These are phyloP conservation scores for Tagetes erecta DNA, from an alignment of 129 eudicot genomes.

Conservation along the genomic window DNA sequence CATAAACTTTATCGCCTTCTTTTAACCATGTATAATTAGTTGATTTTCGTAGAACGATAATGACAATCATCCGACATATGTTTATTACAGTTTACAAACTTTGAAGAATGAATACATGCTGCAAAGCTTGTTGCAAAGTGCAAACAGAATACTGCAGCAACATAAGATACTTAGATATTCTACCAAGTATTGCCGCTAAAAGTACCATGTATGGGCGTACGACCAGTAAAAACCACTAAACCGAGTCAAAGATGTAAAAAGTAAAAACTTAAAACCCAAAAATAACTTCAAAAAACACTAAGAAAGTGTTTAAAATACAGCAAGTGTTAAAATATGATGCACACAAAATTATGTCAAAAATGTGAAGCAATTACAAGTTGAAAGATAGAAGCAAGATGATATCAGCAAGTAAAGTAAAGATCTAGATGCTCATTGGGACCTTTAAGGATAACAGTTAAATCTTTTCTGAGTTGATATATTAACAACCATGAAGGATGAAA, in stretches of 20 bases:
- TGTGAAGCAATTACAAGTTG: not conserved
- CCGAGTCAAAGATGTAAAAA: not conserved
- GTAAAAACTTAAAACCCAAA: not conserved
- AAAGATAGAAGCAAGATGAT: not conserved
- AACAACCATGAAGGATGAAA: conserved; percentile 21
- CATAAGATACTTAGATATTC: too few species aligned
- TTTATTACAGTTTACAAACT: too few species aligned
- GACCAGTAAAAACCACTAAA: too few species aligned
- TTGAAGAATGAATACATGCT: too few species aligned
- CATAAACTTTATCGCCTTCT: too few species aligned
- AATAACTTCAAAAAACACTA: not conserved
- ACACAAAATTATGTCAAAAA: not conserved
- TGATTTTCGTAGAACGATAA: too few species aligned
- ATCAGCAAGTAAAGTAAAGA: conserved; percentile 29
- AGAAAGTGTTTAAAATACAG: not conserved
- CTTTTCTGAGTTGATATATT: conserved; percentile 21
- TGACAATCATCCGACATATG: too few species aligned
- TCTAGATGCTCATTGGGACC: conserved; percentile 45
- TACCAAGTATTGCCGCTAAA: too few species aligned
- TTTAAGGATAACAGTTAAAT: conserved; percentile 28
- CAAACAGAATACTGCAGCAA: too few species aligned
- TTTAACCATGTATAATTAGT: too few species aligned
- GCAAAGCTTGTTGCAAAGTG: too few species aligned
- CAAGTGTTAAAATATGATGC: not conserved
- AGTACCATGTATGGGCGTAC: too few species aligned